phyloP scores from a whole-genome alignment of 192 early-diverging fungal species.

The Umbelopsis sp. region DNA sequence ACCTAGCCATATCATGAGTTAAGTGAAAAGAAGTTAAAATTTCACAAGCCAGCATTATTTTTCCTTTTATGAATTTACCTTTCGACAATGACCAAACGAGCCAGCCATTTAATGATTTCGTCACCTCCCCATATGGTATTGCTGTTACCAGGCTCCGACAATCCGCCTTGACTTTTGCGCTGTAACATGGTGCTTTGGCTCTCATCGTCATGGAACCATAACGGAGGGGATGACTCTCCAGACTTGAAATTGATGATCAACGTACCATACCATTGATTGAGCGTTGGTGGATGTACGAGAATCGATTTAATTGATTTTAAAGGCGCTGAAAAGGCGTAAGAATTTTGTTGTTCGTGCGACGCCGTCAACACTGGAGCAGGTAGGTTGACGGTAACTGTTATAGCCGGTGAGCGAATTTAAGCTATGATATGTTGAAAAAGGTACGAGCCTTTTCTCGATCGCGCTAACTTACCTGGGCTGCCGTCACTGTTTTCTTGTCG shows the following conservation, averaged over 20 bases:
- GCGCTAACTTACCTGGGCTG: slow-evolving; percentile 24
- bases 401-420: too few species aligned
- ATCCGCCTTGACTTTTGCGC: slow-evolving; percentile 24
- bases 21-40: neutral
- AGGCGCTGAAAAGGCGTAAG: slow-evolving; percentile 67
- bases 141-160: slow-evolving; percentile 32
- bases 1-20: neutral
- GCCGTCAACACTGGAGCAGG: neutral
- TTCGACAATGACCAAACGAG: slow-evolving; percentile 38
- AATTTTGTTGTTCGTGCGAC: slow-evolving; percentile 32
- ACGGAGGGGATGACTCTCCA: slow-evolving; percentile 63
- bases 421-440: too few species aligned
- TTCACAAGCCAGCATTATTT: neutral
- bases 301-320: slow-evolving; percentile 61
- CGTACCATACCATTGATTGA: slow-evolving; percentile 72
- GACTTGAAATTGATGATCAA: slow-evolving; percentile 66
- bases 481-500: slow-evolving; percentile 56
- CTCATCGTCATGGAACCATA: slow-evolving; percentile 80
- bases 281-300: slow-evolving; percentile 64
- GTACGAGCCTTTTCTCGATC: neutral
- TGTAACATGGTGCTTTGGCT: slow-evolving; percentile 54
- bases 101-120: slow-evolving; percentile 63
- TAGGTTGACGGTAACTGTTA: slow-evolving; percentile 16
- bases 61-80: slow-evolving; percentile 29
- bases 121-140: slow-evolving; percentile 67